Percentiles rank a stretch among this genome's conserved stretches.
phyloP scores from a whole-genome alignment of 2,329 filamentous ascomycete genomes.

The Apiospora rasikravindrae region DNA sequence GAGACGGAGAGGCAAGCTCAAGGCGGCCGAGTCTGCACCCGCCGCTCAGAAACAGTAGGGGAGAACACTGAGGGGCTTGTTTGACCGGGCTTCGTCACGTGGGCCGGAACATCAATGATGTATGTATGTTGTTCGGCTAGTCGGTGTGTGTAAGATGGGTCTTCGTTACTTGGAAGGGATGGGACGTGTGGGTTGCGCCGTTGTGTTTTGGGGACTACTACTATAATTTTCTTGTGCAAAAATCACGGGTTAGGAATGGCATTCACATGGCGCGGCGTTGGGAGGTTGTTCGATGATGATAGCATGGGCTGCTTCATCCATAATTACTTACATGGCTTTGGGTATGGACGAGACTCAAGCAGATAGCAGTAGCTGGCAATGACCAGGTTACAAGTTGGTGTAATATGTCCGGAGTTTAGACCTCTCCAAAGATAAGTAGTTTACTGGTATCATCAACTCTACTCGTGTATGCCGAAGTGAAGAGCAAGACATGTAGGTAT shows the following conservation, averaged over 20 bases:
- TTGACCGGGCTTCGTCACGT: not conserved
- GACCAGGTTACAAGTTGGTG: not conserved
- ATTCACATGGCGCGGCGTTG: constrained; percentile 16
- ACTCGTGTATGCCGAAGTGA: not conserved
- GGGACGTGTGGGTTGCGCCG: not conserved
- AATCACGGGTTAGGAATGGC: not conserved
- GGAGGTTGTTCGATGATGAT: constrained; percentile 12
- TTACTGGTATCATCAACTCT: not conserved
- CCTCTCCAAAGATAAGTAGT: too few species aligned
- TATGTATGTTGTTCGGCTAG: not conserved
- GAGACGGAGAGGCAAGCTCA: constrained; percentile 7
- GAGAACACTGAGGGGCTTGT: not conserved
- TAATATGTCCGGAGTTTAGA: not conserved
- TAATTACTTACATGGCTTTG: not conserved
- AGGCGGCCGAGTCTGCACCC: constrained; percentile 8
- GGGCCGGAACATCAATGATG: not conserved
- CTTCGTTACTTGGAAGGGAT: not conserved
- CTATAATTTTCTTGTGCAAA: not conserved
- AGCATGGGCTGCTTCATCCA: constrained; percentile 1
- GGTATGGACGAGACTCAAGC: not conserved
- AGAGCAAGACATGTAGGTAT: too few species aligned
- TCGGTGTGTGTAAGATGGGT: not conserved
- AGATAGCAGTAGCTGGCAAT: not conserved
- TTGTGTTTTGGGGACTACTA: not conserved
- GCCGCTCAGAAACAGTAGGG: not conserved